These are phyloP conservation scores for Erodium trifolium DNA, from an alignment of 441 rosid species.

Conservation along the genomic window DNA sequence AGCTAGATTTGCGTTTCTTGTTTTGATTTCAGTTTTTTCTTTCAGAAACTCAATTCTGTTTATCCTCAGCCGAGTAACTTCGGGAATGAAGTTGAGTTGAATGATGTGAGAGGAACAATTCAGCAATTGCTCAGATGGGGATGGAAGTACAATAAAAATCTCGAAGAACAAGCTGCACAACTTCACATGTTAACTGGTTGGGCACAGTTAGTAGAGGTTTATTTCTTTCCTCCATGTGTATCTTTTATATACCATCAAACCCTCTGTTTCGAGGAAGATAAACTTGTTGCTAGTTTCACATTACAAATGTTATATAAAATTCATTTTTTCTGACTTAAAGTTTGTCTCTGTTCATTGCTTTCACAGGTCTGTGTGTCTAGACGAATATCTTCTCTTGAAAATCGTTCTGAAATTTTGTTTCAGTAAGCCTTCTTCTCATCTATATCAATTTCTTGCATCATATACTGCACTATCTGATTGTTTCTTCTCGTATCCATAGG, in stretches of 20 bases:
- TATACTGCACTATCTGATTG: slow-evolving; percentile 23
- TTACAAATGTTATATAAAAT: not conserved
- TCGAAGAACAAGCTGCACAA: slow-evolving; percentile 97
- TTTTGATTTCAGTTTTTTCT: slow-evolving; percentile 20
- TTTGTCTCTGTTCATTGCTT: slow-evolving; percentile 15
- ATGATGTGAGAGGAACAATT: slow-evolving; percentile 67
- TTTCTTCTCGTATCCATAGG: slow-evolving; percentile 42
- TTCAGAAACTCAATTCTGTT: slow-evolving; percentile 62
- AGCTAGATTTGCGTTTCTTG: slow-evolving; percentile 11
- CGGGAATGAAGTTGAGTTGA: slow-evolving; percentile 63
- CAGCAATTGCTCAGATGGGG: slow-evolving; percentile 93
- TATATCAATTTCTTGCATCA: slow-evolving; percentile 10
- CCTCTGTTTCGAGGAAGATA: not conserved
- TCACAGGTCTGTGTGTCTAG: slow-evolving; percentile 75
- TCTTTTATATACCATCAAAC: not conserved
- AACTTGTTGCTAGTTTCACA: not conserved
- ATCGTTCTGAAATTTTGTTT: slow-evolving; percentile 70
- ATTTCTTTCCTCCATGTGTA: slow-evolving; percentile 18
- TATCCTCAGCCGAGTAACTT: slow-evolving; percentile 56
- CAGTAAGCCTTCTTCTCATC: slow-evolving; percentile 42
- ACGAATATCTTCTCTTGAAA: slow-evolving; percentile 62
- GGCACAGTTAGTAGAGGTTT: slow-evolving; percentile 92
- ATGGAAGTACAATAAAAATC: slow-evolving; percentile 91
- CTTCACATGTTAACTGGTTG: slow-evolving; percentile 98
- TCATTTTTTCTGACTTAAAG: slow-evolving; percentile 2